These are phyloP conservation scores for Nicotiana noctiflora DNA, from an alignment of 257 asterid genomes.

Conservation along the genomic window DNA sequence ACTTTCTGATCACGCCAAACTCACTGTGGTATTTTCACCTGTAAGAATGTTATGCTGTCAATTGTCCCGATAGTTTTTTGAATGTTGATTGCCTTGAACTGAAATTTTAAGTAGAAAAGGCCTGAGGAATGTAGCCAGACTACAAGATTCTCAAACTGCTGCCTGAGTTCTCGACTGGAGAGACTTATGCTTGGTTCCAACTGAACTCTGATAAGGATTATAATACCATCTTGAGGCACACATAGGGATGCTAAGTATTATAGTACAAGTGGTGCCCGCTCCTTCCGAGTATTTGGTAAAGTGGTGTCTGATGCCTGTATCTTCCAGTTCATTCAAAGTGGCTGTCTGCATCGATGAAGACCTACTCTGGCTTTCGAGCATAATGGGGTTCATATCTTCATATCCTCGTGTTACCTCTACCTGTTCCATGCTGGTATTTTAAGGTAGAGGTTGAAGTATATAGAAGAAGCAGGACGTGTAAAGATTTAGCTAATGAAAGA, in stretches of 20 bases:
- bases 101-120: background rate
- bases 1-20: conserved; percentile 95
- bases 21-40: conserved; percentile 90
- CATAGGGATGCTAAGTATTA: background rate
- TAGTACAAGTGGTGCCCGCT: background rate
- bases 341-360: background rate
- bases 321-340: background rate
- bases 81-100: background rate
- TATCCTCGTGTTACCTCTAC: background rate
- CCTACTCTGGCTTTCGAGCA: background rate
- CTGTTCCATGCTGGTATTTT: background rate
- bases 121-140: background rate
- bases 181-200: conserved; percentile 5
- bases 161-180: background rate
- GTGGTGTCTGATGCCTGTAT: background rate
- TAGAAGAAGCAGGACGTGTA: background rate
- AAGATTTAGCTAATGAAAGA: background rate
- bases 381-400: background rate
- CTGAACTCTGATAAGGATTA: background rate
- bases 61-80: conserved; percentile 25
- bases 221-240: background rate
- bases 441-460: background rate
- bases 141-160: background rate
- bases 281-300: background rate
- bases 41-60: conserved; percentile 80